Evolutionary conservation across 306 rosid genomes (phyloP).

Genomic region (Sophora flavescens): DNA sequence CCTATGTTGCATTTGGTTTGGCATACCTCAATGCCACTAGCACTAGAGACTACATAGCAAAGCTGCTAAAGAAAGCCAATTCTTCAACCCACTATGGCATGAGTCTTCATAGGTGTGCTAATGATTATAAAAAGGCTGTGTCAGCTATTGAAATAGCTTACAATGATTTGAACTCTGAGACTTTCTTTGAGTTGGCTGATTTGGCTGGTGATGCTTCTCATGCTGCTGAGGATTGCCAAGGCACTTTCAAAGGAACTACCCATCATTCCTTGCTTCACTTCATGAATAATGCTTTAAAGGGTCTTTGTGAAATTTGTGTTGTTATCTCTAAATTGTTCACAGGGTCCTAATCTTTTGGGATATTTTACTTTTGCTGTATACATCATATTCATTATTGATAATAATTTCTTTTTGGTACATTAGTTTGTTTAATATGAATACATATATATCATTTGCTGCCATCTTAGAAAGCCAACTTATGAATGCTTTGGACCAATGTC

Average conservation of each 20-base stretch:
- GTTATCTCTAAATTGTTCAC: conserved; percentile 55
- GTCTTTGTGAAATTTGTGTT: conserved; percentile 59
- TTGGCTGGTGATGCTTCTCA: conserved; percentile 48
- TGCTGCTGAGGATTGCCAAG: conserved; percentile 51
- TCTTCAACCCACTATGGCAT: neutral
- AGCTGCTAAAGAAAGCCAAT: conserved; percentile 30
- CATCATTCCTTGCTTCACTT: conserved; percentile 13
- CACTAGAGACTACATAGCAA: conserved; percentile 41
- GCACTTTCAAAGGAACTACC: conserved; percentile 20
- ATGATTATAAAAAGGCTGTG: conserved; percentile 51
- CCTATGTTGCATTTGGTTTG: conserved; percentile 49
- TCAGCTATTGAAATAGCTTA: conserved; percentile 47
- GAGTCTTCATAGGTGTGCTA: conserved; percentile 42
- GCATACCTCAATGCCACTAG: conserved; percentile 53
- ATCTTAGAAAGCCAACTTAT: too few species aligned
- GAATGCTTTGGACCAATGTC: too few species aligned
- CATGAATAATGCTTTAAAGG: conserved; percentile 45
- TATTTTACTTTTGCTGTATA: neutral
- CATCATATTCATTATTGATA: too few species aligned
- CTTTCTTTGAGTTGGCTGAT: conserved; percentile 50
- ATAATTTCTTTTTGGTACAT: too few species aligned
- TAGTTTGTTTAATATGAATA: too few species aligned
- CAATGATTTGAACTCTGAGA: conserved; percentile 61
- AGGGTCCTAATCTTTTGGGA: neutral
- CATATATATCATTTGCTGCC: too few species aligned